Evolutionary conservation across 2,329 filamentous ascomycete species (phyloP).

Genomic region (Sporothrix humicola): DNA sequence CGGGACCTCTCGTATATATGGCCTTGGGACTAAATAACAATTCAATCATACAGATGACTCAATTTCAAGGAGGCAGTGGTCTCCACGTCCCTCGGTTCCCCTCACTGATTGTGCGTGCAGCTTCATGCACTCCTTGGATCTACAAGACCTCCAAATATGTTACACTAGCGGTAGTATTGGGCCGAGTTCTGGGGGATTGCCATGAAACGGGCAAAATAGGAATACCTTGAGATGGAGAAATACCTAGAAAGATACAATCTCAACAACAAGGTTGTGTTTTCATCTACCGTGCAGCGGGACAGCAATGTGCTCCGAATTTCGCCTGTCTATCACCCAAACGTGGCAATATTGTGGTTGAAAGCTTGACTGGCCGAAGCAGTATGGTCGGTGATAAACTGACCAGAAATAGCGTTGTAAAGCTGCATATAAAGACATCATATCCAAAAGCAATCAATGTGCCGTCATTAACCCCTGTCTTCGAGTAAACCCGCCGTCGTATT

Average conservation of each 20-base stretch:
- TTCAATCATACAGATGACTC: no score
- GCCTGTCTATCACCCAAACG: not conserved
- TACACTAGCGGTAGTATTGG: conserved; percentile 1
- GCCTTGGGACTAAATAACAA: not conserved
- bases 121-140: not conserved
- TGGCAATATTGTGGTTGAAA: not conserved
- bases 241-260: not conserved
- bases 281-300: not conserved
- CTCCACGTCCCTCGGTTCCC: not conserved
- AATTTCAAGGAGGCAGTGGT: no score
- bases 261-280: not conserved
- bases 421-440: not conserved
- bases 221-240: not conserved
- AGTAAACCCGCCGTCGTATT: not conserved
- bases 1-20: not conserved
- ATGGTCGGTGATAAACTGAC: not conserved
- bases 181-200: not conserved
- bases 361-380: no score
- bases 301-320: not conserved
- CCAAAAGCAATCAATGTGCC: not conserved
- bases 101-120: not conserved
- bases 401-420: not conserved
- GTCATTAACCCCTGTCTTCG: not conserved
- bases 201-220: not conserved
- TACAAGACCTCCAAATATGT: not conserved